Conservation (phyloP, 108 stramenopile genomes). For the Cyclotella baltica region DNA sequence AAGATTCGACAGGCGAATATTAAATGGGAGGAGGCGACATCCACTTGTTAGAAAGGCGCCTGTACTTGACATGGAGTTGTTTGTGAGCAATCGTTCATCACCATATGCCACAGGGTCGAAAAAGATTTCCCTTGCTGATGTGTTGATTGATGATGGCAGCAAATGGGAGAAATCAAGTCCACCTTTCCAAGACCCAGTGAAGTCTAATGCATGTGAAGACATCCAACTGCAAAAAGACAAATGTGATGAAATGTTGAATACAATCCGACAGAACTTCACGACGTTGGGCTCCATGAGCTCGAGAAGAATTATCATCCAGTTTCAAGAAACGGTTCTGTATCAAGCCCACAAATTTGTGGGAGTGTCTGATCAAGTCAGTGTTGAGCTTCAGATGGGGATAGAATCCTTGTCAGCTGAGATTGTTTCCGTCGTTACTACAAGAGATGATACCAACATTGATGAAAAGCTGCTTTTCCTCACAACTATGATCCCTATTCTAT, state of each 20-base stretch:
- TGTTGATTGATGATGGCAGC: slow-evolving; percentile 2
- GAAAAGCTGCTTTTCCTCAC: neutral
- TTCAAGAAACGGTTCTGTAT: slow-evolving; percentile 4
- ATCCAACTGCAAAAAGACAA: neutral
- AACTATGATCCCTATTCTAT: neutral
- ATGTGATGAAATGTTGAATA: neutral
- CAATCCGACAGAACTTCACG: neutral
- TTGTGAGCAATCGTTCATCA: slow-evolving; percentile 8
- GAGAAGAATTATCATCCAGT: neutral
- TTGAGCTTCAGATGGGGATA: neutral
- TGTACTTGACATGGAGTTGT: slow-evolving; percentile 2
- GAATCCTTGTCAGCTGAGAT: neutral
- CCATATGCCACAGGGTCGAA: neutral
- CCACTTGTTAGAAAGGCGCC: slow-evolving; percentile 7
- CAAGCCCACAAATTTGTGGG: neutral
- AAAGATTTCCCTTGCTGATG: slow-evolving; percentile 1
- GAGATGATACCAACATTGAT: neutral
- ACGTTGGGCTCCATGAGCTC: neutral
- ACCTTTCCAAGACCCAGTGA: neutral
- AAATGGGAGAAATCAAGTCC: neutral
- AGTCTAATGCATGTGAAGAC: neutral
- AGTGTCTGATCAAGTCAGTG: neutral
- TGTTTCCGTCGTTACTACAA: neutral
- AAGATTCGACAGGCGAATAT: neutral
- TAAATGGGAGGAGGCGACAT: neutral